Conservation (phyloP, 2,329 filamentous ascomycete genomes). For the Sphaerostilbella broomeana region DNA sequence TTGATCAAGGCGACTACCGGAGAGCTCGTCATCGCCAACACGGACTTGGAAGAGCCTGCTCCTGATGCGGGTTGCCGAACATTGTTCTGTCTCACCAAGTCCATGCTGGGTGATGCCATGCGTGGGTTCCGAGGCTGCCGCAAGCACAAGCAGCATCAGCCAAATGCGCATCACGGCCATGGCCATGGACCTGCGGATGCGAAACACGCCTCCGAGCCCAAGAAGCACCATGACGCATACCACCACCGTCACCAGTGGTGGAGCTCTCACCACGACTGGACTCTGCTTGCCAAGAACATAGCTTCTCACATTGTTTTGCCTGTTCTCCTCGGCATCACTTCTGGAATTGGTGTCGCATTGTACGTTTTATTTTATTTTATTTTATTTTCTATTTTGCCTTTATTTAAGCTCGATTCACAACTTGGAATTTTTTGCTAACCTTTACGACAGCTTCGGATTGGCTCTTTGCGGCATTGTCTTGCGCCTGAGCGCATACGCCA, state of each 20-base stretch:
- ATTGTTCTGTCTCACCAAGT: conserved; percentile 47
- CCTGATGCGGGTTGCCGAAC: conserved; percentile 32
- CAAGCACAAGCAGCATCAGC: conserved; percentile 13
- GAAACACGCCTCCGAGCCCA: conserved; percentile 3
- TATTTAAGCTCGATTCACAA: too few relatives aligned
- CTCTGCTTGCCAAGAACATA: conserved; percentile 44
- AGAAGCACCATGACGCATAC: conserved; percentile 15
- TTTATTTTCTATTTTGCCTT: background rate
- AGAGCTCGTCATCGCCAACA: conserved; percentile 48
- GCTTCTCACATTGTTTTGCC: conserved; percentile 60
- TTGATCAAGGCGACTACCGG: conserved; percentile 53
- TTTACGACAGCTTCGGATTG: conserved; percentile 50
- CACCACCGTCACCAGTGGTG: conserved; percentile 16
- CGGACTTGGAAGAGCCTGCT: conserved; percentile 34
- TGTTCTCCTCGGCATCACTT: conserved; percentile 60
- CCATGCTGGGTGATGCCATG: conserved; percentile 23
- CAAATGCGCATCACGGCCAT: background rate
- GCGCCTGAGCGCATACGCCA: conserved; percentile 49
- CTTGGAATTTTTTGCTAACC: conserved; percentile 24
- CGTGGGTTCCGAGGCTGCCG: conserved; percentile 23
- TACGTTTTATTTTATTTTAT: conserved; percentile 29
- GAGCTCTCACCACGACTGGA: conserved; percentile 20
- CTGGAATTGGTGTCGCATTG: conserved; percentile 61
- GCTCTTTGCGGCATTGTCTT: conserved; percentile 56
- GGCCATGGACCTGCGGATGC: background rate